Conservation (phyloP, 1,284 basidiomycete genomes). For the Leccinum pachyderme region DNA sequence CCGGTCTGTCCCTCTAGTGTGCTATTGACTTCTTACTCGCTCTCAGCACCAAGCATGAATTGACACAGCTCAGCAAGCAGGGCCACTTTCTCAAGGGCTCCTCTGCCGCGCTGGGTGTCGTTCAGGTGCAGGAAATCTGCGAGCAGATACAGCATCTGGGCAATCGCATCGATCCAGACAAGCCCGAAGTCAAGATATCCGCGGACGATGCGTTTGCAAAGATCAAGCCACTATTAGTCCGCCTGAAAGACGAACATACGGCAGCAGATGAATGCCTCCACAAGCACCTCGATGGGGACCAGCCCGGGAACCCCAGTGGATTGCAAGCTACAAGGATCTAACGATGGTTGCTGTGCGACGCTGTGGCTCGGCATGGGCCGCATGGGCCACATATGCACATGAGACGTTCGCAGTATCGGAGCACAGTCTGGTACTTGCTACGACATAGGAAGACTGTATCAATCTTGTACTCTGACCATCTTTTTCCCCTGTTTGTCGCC, state of each 20-base stretch:
- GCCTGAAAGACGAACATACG: constrained; percentile 57
- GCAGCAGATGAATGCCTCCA: constrained; percentile 56
- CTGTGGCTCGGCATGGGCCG: constrained; percentile 5
- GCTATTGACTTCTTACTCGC: constrained; percentile 14
- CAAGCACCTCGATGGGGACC: constrained; percentile 38
- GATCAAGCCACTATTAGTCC: constrained; percentile 54
- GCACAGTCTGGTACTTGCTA: constrained; percentile 21
- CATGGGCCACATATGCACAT: constrained; percentile 9
- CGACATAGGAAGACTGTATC: constrained; percentile 21
- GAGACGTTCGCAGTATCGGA: constrained; percentile 15
- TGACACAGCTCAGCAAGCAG: constrained; percentile 66
- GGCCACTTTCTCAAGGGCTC: constrained; percentile 97
- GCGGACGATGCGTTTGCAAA: constrained; percentile 59
- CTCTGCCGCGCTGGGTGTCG: constrained; percentile 85
- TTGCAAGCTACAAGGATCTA: constrained; percentile 2
- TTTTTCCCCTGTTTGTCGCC: constrained; percentile 15
- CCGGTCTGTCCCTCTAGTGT: constrained; percentile 24
- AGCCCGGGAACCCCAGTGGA: neutral
- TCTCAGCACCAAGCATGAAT: constrained; percentile 54
- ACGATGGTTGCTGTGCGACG: constrained; percentile 14
- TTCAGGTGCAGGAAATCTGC: constrained; percentile 78
- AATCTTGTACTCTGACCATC: constrained; percentile 25
- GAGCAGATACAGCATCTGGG: constrained; percentile 91
- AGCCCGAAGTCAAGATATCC: constrained; percentile 43
- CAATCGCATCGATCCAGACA: constrained; percentile 46